phyloP scores from a whole-genome alignment of 306 rosid species.

The Lathyrus aphaca region DNA sequence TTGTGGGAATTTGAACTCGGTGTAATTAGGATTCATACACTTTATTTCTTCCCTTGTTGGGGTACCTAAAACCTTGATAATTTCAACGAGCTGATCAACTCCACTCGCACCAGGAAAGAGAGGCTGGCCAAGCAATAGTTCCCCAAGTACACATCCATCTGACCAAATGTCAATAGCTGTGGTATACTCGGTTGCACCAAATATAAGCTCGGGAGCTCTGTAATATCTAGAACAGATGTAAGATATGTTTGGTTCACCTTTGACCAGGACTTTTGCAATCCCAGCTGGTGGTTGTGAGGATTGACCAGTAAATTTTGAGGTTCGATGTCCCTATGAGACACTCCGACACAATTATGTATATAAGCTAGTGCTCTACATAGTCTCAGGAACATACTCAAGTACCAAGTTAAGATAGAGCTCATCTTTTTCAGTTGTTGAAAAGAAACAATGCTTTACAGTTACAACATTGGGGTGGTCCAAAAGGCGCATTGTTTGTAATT shows the following conservation, averaged over 20 bases:
- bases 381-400: conserved; percentile 86
- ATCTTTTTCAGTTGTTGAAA: conserved; percentile 79
- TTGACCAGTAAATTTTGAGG: conserved; percentile 87
- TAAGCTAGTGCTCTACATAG: conserved; percentile 71
- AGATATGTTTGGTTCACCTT: conserved; percentile 86
- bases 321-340: conserved; percentile 82
- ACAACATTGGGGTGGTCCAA: conserved; percentile 85
- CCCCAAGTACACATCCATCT: conserved; percentile 91
- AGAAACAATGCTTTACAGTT: conserved; percentile 82
- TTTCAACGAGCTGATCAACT: conserved; percentile 90
- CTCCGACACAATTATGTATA: conserved; percentile 73
- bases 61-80: conserved; percentile 89
- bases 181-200: conserved; percentile 89
- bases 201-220: conserved; percentile 91
- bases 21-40: conserved; percentile 92
- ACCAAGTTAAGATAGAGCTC: conserved; percentile 87
- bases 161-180: conserved; percentile 93
- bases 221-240: conserved; percentile 92
- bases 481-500: conserved; percentile 88
- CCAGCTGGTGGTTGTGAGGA: conserved; percentile 86
- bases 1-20: conserved; percentile 87
- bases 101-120: conserved; percentile 90
- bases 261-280: conserved; percentile 91
- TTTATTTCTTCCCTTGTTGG: conserved; percentile 95
- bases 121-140: conserved; percentile 88